phyloP scores from a whole-genome alignment of 78 protist species.

The Dictyostelium brefeldianum region DNA sequence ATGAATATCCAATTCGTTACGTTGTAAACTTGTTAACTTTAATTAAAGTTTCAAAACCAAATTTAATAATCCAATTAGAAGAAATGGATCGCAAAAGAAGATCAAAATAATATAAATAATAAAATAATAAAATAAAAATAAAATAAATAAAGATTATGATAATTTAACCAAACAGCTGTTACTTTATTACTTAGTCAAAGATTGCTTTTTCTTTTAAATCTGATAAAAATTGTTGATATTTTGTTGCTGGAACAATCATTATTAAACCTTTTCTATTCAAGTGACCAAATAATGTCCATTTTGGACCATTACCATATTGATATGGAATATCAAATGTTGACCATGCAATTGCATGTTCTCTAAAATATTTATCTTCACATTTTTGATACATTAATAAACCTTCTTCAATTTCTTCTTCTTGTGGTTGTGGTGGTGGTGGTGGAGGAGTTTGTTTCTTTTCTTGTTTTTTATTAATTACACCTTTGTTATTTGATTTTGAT shows the following conservation, averaged over 20 bases:
- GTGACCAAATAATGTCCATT: slow-evolving; percentile 52
- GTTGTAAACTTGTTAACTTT: slow-evolving; percentile 22
- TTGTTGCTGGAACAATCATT: slow-evolving; percentile 47
- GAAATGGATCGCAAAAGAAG: slow-evolving; percentile 73
- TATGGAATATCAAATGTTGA: slow-evolving; percentile 53
- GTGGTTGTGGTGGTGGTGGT: background rate
- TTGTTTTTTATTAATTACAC: background rate
- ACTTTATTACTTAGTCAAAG: slow-evolving; percentile 13
- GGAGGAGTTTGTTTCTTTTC: background rate
- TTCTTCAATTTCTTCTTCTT: slow-evolving; percentile 12
- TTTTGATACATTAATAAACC: slow-evolving; percentile 29
- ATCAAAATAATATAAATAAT: slow-evolving; percentile 7
- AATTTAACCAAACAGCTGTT: too few relatives aligned
- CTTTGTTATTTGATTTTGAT: slow-evolving; percentile 32
- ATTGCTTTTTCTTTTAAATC: slow-evolving; percentile 50
- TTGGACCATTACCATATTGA: slow-evolving; percentile 47
- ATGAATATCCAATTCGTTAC: slow-evolving; percentile 63
- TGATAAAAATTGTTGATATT: slow-evolving; percentile 18
- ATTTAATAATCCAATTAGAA: slow-evolving; percentile 24
- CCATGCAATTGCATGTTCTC: slow-evolving; percentile 45
- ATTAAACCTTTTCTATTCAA: slow-evolving; percentile 55
- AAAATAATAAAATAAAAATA: slow-evolving; percentile 5
- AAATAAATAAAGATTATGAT: background rate
- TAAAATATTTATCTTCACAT: slow-evolving; percentile 52
- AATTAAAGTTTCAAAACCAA: slow-evolving; percentile 19